A percentile compares a stretch with the other conserved stretches of the same genome.
phyloP scores from a whole-genome alignment of 176 grass and related monocot species.

The Aegilops sharonensis region DNA sequence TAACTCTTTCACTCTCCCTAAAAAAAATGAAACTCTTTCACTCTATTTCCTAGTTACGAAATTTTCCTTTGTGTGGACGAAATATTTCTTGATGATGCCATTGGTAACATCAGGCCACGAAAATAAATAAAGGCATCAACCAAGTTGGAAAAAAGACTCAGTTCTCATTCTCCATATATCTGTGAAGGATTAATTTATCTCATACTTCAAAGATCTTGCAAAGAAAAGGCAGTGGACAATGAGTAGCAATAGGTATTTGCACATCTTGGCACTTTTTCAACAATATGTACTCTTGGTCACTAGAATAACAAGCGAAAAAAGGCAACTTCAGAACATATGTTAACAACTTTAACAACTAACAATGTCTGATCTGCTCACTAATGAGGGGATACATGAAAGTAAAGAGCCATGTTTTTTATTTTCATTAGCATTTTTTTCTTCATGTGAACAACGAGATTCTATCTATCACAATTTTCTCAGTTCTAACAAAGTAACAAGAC shows the following conservation, averaged over 20 bases:
- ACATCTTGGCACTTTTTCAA: neutral
- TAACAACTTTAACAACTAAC: neutral
- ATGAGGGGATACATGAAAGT: neutral
- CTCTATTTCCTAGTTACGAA: neutral
- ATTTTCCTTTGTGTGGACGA: neutral
- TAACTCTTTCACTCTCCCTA: neutral
- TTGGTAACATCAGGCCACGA: slow-evolving; percentile 17
- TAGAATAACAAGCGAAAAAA: neutral
- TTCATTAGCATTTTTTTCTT: no score
- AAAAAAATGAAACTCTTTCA: neutral
- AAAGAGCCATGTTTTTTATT: neutral
- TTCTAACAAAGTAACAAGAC: neutral
- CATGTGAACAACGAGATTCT: neutral
- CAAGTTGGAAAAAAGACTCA: neutral
- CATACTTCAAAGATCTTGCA: neutral
- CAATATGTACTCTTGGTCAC: neutral
- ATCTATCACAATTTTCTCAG: neutral
- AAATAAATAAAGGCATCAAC: neutral
- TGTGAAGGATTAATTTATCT: neutral
- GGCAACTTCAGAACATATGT: neutral
- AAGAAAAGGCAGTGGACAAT: neutral
- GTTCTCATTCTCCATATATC: neutral
- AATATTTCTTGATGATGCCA: neutral
- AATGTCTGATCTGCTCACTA: neutral
- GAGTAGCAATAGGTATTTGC: neutral